Conservation (phyloP, 768 basidiomycete genomes). For the Kwoniella sp. region DNA sequence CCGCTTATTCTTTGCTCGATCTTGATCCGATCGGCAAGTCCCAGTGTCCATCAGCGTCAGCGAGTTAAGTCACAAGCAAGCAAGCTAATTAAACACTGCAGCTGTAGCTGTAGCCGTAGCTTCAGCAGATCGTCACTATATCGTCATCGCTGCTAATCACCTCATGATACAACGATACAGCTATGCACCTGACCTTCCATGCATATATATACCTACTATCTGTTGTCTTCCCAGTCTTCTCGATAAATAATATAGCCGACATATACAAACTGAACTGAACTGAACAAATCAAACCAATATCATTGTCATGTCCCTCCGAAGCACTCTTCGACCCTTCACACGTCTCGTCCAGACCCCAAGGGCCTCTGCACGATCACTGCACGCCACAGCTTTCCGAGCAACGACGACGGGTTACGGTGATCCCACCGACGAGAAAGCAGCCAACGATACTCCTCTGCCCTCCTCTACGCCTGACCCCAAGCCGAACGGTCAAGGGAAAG, state of each 20-base stretch:
- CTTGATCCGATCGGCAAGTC: background rate
- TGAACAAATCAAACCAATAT: constrained; percentile 5
- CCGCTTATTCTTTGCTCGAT: background rate
- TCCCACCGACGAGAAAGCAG: constrained; percentile 42
- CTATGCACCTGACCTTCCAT: background rate
- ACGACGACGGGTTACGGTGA: constrained; percentile 49
- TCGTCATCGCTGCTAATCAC: constrained; percentile 8
- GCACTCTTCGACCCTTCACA: constrained; percentile 16
- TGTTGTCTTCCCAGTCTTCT: background rate
- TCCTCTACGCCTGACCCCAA: constrained; percentile 36
- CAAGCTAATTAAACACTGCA: background rate
- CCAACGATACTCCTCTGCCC: constrained; percentile 38
- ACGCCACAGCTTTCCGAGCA: constrained; percentile 21
- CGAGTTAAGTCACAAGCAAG: background rate
- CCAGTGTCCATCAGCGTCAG: too few species aligned
- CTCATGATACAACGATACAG: background rate
- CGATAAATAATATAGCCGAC: background rate
- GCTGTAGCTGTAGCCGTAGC: too few species aligned
- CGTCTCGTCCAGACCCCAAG: constrained; percentile 1
- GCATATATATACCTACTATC: background rate
- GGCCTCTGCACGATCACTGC: constrained; percentile 15
- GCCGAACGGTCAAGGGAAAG: constrained; percentile 34
- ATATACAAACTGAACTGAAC: background rate
- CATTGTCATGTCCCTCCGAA: constrained; percentile 26
- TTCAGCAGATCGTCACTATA: constrained; percentile 12